phyloP scores from a whole-genome alignment of 2,329 filamentous ascomycete genomes.

The Knufia petricola region DNA sequence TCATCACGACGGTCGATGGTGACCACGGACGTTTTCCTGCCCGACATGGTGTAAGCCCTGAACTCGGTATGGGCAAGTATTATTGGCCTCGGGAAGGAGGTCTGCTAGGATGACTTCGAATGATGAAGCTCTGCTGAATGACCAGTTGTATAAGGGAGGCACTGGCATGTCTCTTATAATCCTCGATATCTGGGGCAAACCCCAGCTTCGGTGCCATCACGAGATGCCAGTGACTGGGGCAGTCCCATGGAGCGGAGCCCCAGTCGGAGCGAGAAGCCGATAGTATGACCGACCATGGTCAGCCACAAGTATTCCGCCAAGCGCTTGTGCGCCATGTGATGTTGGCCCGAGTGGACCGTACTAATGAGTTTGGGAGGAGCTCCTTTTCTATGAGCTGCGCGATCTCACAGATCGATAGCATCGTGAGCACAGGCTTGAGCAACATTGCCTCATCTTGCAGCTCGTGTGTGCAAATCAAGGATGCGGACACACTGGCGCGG shows the following conservation, averaged over 20 bases:
- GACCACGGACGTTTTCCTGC: slow-evolving; percentile 10
- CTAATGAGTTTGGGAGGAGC: not conserved
- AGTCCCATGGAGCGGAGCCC: not conserved
- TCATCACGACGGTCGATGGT: slow-evolving; percentile 10
- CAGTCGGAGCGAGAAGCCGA: not conserved
- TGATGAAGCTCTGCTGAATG: too few relatives aligned
- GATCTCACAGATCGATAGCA: not conserved
- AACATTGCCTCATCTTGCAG: not conserved
- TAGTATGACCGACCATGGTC: not conserved
- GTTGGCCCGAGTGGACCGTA: not conserved
- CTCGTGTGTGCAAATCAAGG: not conserved
- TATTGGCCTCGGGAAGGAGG: not conserved
- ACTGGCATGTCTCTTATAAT: not conserved
- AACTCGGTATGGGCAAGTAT: not conserved
- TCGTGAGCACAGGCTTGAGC: not conserved
- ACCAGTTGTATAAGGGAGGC: not conserved
- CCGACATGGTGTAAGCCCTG: not conserved
- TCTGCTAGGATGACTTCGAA: too few relatives aligned
- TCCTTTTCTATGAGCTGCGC: not conserved
- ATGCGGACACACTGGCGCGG: not conserved
- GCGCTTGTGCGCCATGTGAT: not conserved
- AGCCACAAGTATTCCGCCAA: not conserved
- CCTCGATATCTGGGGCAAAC: not conserved
- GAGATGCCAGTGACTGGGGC: too few relatives aligned
- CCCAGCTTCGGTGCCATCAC: not conserved